Conservation (phyloP, 2,329 filamentous ascomycete species). For the Alternaria brassicicola region DNA sequence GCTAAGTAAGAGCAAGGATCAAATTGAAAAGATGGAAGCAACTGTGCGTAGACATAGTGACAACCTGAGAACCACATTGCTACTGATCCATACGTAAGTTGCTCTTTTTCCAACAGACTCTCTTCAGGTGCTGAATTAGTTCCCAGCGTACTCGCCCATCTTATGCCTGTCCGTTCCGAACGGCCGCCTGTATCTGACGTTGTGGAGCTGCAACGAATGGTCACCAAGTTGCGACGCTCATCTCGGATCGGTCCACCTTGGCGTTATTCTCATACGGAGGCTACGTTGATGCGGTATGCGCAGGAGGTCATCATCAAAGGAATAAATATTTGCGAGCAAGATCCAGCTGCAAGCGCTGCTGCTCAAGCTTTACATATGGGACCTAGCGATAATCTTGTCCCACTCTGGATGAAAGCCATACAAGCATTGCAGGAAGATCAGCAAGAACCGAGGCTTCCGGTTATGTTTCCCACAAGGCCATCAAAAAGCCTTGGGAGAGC, state of each 20-base stretch:
- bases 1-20: slow-evolving; percentile 4
- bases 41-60: slow-evolving; percentile 22
- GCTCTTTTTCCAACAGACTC: not conserved
- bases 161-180: slow-evolving; percentile 8
- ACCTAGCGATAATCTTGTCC: not conserved
- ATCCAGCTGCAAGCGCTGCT: not conserved
- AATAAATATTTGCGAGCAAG: not conserved
- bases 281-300: slow-evolving; percentile 18
- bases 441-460: not conserved
- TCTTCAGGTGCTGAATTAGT: not conserved
- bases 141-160: slow-evolving; percentile 6
- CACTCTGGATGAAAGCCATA: slow-evolving; percentile 18
- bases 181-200: slow-evolving; percentile 7
- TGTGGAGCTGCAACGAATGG: slow-evolving; percentile 12
- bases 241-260: slow-evolving; percentile 9
- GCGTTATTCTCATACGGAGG: slow-evolving; percentile 16
- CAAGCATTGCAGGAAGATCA: slow-evolving; percentile 7
- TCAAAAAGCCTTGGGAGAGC: not conserved
- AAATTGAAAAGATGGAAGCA: not conserved
- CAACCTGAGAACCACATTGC: slow-evolving; percentile 18
- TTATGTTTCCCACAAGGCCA: not conserved
- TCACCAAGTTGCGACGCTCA: slow-evolving; percentile 18
- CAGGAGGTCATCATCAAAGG: slow-evolving; percentile 16
- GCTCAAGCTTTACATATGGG: not conserved
- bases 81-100: slow-evolving; percentile 26